Percentiles rank a stretch among this genome's conserved stretches.
Conservation (phyloP, 129 eudicot genomes). For the Chrysanthemum makinoi region DNA sequence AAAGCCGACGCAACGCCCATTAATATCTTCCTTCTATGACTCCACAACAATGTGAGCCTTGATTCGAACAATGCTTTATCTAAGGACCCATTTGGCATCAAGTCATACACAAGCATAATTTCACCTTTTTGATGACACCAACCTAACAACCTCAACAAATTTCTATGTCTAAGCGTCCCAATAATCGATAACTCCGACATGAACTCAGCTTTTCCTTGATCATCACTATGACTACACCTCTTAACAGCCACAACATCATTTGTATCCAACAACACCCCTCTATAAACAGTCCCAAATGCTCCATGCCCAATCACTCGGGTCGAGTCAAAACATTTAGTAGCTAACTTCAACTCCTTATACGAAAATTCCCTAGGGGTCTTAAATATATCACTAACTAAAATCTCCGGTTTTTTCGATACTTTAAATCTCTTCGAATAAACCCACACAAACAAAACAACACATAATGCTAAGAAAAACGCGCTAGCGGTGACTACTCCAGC, state of each 20-base stretch:
- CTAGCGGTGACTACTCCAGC: slow-evolving; percentile 85
- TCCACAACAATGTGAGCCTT: slow-evolving; percentile 57
- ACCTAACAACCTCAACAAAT: slow-evolving; percentile 78
- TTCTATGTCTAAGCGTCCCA: slow-evolving; percentile 85
- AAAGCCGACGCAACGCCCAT: slow-evolving; percentile 84
- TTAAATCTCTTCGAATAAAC: slow-evolving; percentile 61
- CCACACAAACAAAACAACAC: slow-evolving; percentile 53
- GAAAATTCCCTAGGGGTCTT: slow-evolving; percentile 83
- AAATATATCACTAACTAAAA: slow-evolving; percentile 55
- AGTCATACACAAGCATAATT: slow-evolving; percentile 69
- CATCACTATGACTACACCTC: slow-evolving; percentile 65
- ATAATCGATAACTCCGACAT: slow-evolving; percentile 79
- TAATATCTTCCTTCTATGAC: slow-evolving; percentile 57
- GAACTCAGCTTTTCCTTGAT: slow-evolving; percentile 80
- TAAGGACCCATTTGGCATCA: slow-evolving; percentile 90
- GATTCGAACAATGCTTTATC: slow-evolving; percentile 91
- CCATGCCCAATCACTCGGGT: slow-evolving; percentile 71
- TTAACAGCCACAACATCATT: slow-evolving; percentile 80
- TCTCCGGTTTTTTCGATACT: slow-evolving; percentile 33
- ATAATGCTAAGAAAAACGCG: slow-evolving; percentile 67
- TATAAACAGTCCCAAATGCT: slow-evolving; percentile 92
- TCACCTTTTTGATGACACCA: slow-evolving; percentile 96
- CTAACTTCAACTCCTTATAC: slow-evolving; percentile 71
- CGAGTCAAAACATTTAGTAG: slow-evolving; percentile 67
- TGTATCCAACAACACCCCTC: slow-evolving; percentile 53